A percentile compares a stretch with the other conserved stretches of the same genome.
Conservation (phyloP, 1,284 basidiomycete genomes). For the Moesziomyces parantarcticus region DNA sequence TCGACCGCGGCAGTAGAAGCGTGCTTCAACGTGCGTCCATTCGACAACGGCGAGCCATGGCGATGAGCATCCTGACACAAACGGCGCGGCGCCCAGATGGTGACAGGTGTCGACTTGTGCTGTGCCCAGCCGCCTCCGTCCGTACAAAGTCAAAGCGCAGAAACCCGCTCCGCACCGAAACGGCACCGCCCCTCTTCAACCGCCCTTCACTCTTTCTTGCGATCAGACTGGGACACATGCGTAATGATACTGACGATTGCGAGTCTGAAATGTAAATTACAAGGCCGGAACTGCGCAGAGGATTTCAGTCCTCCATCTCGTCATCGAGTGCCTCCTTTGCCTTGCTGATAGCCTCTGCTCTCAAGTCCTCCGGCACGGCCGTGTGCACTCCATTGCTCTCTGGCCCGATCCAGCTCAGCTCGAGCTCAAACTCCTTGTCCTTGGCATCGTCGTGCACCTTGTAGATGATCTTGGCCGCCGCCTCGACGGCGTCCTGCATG, state of each 20-base stretch:
- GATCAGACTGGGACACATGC: neutral
- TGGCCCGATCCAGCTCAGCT: slow-evolving; percentile 94
- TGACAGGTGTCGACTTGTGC: slow-evolving; percentile 1
- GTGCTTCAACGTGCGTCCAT: neutral
- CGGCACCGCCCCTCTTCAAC: neutral
- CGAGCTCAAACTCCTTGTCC: slow-evolving; percentile 97
- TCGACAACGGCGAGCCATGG: neutral
- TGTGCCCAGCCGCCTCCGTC: neutral
- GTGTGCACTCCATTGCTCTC: slow-evolving; percentile 85
- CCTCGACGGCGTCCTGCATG: slow-evolving; percentile 66
- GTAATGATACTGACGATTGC: too few species aligned
- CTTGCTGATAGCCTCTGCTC: slow-evolving; percentile 83
- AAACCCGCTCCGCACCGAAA: neutral
- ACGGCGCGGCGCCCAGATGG: neutral
- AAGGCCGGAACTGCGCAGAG: neutral
- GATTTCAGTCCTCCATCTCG: slow-evolving; percentile 77
- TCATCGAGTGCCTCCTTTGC: slow-evolving; percentile 89
- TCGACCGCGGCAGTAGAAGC: neutral
- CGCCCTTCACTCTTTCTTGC: neutral
- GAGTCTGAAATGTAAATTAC: too few species aligned
- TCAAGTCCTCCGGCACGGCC: slow-evolving; percentile 84
- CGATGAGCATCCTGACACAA: neutral
- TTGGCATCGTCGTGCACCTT: slow-evolving; percentile 96
- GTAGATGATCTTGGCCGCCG: slow-evolving; percentile 76
- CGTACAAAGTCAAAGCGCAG: neutral